Evolutionary conservation across 257 asterid genomes (phyloP).

Genomic region (Solanum dulcamara): DNA sequence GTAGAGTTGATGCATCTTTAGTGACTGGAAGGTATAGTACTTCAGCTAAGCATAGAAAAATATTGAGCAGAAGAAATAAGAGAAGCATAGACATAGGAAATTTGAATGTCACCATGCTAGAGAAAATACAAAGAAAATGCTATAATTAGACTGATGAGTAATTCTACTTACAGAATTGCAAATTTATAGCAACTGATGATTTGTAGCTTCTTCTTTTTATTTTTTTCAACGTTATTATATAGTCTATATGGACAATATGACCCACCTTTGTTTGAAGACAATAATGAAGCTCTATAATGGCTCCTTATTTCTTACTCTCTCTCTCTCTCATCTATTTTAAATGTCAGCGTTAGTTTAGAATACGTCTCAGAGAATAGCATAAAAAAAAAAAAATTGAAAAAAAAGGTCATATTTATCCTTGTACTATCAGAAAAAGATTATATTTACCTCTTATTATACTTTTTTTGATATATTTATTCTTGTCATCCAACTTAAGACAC

Average conservation of each 20-base stretch:
- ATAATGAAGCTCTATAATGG: background rate
- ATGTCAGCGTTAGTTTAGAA: no score
- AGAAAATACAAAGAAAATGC: background rate
- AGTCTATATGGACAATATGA: background rate
- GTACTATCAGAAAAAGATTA: no score
- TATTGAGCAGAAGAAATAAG: background rate
- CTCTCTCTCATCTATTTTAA: background rate
- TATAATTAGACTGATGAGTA: background rate
- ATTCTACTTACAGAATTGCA: background rate
- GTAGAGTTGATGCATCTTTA: constrained; percentile 49
- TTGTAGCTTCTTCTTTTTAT: background rate
- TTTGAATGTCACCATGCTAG: background rate
- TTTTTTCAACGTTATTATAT: background rate
- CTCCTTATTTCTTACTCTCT: background rate
- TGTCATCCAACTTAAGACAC: no score
- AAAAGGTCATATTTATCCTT: no score
- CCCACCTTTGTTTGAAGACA: background rate
- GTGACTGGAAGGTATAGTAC: constrained; percentile 42
- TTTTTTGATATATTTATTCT: no score
- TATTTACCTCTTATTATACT: no score
- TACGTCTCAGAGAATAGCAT: no score
- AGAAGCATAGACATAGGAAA: background rate
- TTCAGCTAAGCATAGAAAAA: background rate
- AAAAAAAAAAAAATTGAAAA: no score
- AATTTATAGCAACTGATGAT: background rate